Evolutionary conservation across 2,329 filamentous ascomycete genomes (phyloP).

Genomic region (Teratosphaeria nubilosa): DNA sequence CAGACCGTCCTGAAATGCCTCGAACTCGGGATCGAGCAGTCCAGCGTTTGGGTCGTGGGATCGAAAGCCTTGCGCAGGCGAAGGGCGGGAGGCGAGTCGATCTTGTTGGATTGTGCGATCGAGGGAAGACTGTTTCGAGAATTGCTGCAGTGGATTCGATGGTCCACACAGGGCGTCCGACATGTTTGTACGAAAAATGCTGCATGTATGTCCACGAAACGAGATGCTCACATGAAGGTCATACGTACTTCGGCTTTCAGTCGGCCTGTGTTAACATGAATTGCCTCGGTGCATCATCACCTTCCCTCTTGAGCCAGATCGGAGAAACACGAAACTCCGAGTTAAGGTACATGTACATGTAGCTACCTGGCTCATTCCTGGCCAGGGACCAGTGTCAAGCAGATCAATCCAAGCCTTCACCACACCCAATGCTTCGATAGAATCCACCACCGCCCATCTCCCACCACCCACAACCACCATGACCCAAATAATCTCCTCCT

Average conservation of each 20-base stretch:
- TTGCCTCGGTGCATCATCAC: neutral
- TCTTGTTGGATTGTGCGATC: slow-evolving; percentile 67
- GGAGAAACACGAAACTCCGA: neutral
- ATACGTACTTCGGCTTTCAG: neutral
- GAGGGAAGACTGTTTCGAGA: slow-evolving; percentile 58
- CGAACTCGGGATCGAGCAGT: slow-evolving; percentile 55
- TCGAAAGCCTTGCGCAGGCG: slow-evolving; percentile 48
- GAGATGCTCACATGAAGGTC: neutral
- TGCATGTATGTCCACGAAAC: neutral
- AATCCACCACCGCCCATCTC: slow-evolving; percentile 1
- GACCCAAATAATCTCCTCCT: slow-evolving; percentile 74
- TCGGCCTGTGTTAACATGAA: neutral
- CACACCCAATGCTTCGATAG: neutral
- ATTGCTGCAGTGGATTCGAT: slow-evolving; percentile 63
- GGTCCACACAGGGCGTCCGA: slow-evolving; percentile 62
- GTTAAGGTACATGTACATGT: neutral
- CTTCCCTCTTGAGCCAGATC: neutral
- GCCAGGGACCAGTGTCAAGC: neutral
- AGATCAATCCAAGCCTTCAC: neutral
- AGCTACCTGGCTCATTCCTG: neutral
- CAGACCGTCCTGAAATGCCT: slow-evolving; percentile 53
- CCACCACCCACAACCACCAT: slow-evolving; percentile 23
- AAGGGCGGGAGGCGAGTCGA: slow-evolving; percentile 46
- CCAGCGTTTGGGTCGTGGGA: slow-evolving; percentile 46
- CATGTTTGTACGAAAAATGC: slow-evolving; percentile 35